These are phyloP conservation scores for Selaginella moellendorffii DNA, from an alignment of 75 land plant species.

Conservation along the genomic window DNA sequence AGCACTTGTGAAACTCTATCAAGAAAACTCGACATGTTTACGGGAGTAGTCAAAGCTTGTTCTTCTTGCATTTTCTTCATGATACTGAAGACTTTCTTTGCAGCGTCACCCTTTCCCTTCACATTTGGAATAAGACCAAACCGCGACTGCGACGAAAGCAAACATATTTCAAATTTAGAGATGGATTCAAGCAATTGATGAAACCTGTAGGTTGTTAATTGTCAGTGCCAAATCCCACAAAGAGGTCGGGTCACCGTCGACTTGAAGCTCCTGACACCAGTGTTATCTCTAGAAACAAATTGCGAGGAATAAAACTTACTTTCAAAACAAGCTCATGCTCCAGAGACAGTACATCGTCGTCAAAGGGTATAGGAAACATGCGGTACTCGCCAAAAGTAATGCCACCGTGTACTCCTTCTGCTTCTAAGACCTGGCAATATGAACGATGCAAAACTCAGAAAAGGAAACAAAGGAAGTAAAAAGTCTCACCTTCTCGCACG, in stretches of 20 bases:
- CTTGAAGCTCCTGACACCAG: conserved; percentile 46
- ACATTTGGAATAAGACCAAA: conserved; percentile 90
- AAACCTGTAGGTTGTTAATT: conserved; percentile 82
- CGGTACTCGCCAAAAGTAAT: conserved; percentile 82
- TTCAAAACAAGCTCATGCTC: conserved; percentile 68
- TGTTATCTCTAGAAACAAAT: conserved; percentile 10
- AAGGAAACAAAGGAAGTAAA: no score
- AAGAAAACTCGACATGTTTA: no score
- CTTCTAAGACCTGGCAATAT: conserved; percentile 61
- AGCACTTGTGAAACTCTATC: no score
- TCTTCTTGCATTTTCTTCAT: conserved; percentile 64
- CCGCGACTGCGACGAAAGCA: neutral
- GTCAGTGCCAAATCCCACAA: conserved; percentile 91
- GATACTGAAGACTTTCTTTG: conserved; percentile 60
- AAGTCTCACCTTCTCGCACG: conserved; percentile 67
- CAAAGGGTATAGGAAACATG: conserved; percentile 63
- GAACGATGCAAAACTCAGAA: no score
- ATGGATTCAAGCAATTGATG: neutral
- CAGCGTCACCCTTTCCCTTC: conserved; percentile 89
- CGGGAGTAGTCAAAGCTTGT: conserved; percentile 41
- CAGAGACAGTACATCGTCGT: conserved; percentile 92
- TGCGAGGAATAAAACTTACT: conserved; percentile 26
- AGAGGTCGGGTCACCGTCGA: conserved; percentile 82
- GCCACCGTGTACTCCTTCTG: conserved; percentile 60
- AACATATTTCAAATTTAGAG: conserved; percentile 5